Evolutionary conservation across 805 yeast genomes (phyloP).

Genomic region (Cyberlindnera euphorbiae): DNA sequence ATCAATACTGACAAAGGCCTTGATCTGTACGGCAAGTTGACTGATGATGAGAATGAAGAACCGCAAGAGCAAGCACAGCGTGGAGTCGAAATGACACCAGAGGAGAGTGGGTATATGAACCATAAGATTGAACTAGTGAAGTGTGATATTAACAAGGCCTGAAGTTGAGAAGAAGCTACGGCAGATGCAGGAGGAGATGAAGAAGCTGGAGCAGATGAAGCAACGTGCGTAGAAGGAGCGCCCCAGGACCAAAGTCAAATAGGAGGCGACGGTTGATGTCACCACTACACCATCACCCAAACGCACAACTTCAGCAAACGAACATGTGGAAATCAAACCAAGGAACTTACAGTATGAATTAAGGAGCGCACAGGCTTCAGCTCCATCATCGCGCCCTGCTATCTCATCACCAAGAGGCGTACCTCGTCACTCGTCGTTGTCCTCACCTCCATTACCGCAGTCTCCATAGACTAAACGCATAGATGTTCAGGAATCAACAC

Average conservation of each 20-base stretch:
- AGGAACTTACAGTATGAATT: background rate
- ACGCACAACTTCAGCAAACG: no score
- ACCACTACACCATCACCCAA: conserved; percentile 14
- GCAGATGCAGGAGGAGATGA: background rate
- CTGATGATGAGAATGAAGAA: conserved; percentile 10
- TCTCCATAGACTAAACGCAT: no score
- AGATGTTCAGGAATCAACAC: no score
- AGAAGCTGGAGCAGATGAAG: no score
- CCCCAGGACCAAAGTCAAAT: background rate
- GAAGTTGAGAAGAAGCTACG: background rate
- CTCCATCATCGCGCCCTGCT: no score
- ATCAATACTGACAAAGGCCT: conserved; percentile 6
- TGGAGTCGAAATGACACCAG: background rate
- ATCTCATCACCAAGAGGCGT: no score
- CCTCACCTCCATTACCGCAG: conserved; percentile 2
- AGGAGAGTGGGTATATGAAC: background rate
- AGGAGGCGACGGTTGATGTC: conserved; percentile 3
- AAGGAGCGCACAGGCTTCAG: no score
- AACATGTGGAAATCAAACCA: no score
- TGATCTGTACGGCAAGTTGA: conserved; percentile 8
- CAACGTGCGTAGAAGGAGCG: background rate
- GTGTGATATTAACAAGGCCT: no score
- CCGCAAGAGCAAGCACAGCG: background rate
- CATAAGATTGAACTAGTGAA: no score
- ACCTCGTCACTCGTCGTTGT: background rate